Percentiles rank a stretch among this genome's conserved stretches.
Conservation (phyloP, 208 protist genomes). For the Crithidia brevicula region DNA sequence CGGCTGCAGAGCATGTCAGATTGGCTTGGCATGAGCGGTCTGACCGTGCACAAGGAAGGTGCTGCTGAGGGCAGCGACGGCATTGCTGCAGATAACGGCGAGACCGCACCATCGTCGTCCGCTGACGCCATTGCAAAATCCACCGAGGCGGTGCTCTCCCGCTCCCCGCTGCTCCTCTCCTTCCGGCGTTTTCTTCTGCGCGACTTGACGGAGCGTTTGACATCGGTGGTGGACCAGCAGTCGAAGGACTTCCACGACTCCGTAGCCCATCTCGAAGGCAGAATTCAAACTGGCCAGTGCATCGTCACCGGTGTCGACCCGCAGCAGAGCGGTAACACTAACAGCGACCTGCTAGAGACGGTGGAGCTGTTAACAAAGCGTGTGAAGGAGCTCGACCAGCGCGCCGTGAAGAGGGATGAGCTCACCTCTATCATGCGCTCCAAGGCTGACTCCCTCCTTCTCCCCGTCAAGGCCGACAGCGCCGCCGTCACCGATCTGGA, state of each 20-base stretch:
- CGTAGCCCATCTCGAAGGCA: constrained; percentile 42
- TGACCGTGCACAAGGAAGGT: not conserved
- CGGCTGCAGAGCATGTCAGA: constrained; percentile 16
- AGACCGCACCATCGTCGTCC: not conserved
- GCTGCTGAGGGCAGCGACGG: not conserved
- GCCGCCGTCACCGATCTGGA: constrained; percentile 61
- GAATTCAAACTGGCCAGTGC: constrained; percentile 25
- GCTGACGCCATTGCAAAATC: constrained; percentile 9
- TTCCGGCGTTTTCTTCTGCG: constrained; percentile 71
- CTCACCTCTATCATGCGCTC: constrained; percentile 46
- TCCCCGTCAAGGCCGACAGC: constrained; percentile 63
- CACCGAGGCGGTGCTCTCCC: constrained; percentile 46
- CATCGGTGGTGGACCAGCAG: constrained; percentile 50
- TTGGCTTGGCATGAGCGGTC: constrained; percentile 26
- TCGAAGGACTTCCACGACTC: constrained; percentile 53
- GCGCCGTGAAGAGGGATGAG: constrained; percentile 56
- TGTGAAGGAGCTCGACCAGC: constrained; percentile 51
- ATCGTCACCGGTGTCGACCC: constrained; percentile 16
- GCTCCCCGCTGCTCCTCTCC: constrained; percentile 73
- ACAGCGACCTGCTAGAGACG: constrained; percentile 21
- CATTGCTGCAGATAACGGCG: not conserved
- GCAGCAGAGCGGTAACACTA: constrained; percentile 2
- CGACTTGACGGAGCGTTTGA: constrained; percentile 69
- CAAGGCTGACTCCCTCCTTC: constrained; percentile 57
- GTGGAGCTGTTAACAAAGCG: constrained; percentile 31